Evolutionary conservation across 2,329 filamentous ascomycete genomes (phyloP), one percentile per base, ranked within the genome.

Genomic region (Amauroascus niger): DNA sequence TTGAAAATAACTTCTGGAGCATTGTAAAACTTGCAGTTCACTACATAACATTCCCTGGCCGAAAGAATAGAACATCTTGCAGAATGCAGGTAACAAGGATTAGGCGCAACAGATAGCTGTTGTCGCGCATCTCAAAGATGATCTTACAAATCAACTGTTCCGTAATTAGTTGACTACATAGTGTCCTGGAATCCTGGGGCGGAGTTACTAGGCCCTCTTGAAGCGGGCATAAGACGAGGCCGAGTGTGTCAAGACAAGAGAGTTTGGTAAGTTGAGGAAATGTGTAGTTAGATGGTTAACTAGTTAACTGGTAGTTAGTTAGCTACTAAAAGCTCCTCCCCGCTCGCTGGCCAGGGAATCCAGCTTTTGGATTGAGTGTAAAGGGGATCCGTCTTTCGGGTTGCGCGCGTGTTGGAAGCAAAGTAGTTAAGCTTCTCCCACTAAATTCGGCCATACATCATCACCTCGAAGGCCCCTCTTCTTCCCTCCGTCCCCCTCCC

Each of bases 381-480:
- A 5, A 43, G 6, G 6, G 40, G 5, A 18, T 41, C n/a, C 18
- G 4, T 24, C 14, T 13, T 35, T 13, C 24, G n/a, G 45, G 45
- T 20, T 35, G 43, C 22, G 43, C 43, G n/a, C n/a, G n/a, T n/a
- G n/a, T n/a, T n/a, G 8, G 28, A 18, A 46, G 44, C 28, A 32
- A 46, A 46, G 41, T 45, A 32, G 20, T 2, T 14, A 30, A 32
- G 43, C 24, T 44, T 32, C 24, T 39, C 47, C 35, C 47, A 18
- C 47, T 39, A 49, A 26, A 37, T 14, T 28, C 14, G 24, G 41
- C 41, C 47, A 49, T 52, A 52, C 49, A 45, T 44, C 49, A 52
- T 52, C 49, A 44, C 49, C 49, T 52, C 49, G 5, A 52, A 28
- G 39, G 26, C 39, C 49, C 49, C 39, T 33, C 37, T 24, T 51